Base-by-base conservation (phyloP, 129 eudicot species). In the Flaveria linearis region DNA sequence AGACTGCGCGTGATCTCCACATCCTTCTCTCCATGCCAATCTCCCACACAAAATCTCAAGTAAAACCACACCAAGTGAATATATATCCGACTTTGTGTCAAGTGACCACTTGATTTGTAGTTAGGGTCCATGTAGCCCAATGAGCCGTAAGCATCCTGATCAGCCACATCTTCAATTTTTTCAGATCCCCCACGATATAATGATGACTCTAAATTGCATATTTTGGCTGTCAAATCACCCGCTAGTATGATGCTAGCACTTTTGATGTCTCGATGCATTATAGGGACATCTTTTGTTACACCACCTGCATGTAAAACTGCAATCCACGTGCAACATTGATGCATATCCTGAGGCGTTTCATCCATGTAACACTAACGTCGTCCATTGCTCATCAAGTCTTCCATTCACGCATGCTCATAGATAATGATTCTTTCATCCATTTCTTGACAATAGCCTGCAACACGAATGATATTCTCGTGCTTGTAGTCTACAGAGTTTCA, bases 331-430 rank as follows among this genome's bases (percentile, higher is more conserved):
- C 42, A 70, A 70, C 45, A 70, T 26, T 61, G 1, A 70, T 26
- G 72, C 72, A 42, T 68, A 68, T 20, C 28, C 9, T 68, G 3
- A 69, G 74, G 58, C 74, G 74, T 49, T 25, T 15, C 25, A 70
- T 46, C 61, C 61, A 70, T 3, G 74, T 70, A 47, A 70, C 60
- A 7, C 22, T 15, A 15, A 15, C 6, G 9, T 70, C 43, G 0
- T 47, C 7, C 22, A 70, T 16, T 70, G 45, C 13, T 47, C 22
- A 49, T 15, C 3, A 15, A 70, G 74, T 25, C 13, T 49, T 26
- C 74, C 74, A 1, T 70, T 70, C 2, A 15, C 14, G 15, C 61
- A 2, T 25, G 58, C 61, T 70, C 58, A 16, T 70, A 70, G 25
- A 70, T 7, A n/a, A 70, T 26, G 0, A 70, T 26, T 22, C 1